Evolutionary conservation across 495 filamentous ascomycete species (phyloP), one percentile per base, ranked within the genome.

Genomic region (Penicillium parvum): DNA sequence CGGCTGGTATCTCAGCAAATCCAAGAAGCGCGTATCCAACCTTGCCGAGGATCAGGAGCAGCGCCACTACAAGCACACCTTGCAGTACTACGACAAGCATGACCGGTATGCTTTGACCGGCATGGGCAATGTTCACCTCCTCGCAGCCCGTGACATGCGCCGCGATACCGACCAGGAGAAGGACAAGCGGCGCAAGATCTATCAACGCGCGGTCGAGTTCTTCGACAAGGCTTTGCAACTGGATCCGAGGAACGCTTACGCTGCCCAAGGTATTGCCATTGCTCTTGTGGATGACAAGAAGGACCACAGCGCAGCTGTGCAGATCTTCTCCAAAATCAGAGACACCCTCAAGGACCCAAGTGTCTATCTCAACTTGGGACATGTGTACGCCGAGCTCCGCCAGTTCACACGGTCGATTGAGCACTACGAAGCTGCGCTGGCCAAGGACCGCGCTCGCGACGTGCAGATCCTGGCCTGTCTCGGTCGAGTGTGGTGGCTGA

Each of bases 161-260:
- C 77, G 90, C 36, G 86, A 92, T 27, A 86, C 85, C 2, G 92
- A 97, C 11, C 68, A 76, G 42, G 91, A 98, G 39, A 92, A 86
- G 65, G 85, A 92, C 46, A 94, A 94, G 66, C 82, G 91, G 29
- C 82, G 83, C 29, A 85, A 84, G 52, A 82, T 78, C 50, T 98
- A 96, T 60, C 78, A 82, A 60, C 86, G 86, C 43, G 91, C 92
- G 2, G 90, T 97, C 8, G 94, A 96, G 60, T 97, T 97, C 70
- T 98, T 95, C 60, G 94, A 97, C 61, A 98, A 98, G 68, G 91
- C 89, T 17, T 69, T 98, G 11, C 89, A 92, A 57, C 69, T 97
- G 3, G 92, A 98, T 55, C 80, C 86, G 1, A 86, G 83, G 64
- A 97, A 97, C 49, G 92, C 94, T 1, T 94, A 95, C 56, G 92